A percentile compares a stretch with the other conserved stretches of the same genome.
These are phyloP conservation scores for Helotiales sp. DNA, from an alignment of 2,329 filamentous ascomycete genomes.

Conservation along the genomic window DNA sequence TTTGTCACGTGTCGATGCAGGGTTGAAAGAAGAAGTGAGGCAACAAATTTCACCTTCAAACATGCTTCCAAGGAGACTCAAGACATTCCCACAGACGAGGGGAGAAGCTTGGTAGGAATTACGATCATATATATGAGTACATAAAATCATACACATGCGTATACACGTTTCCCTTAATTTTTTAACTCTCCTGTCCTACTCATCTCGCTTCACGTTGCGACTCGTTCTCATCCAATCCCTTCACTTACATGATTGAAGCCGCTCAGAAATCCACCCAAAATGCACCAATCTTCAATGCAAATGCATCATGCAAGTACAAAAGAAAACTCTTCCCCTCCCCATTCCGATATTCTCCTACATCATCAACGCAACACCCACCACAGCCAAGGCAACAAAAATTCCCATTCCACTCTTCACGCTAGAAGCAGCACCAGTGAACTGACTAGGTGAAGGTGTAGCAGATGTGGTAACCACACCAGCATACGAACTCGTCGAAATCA, in stretches of 20 bases:
- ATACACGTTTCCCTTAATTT: neutral
- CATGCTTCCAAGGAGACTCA: too few species aligned
- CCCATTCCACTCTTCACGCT: constrained; percentile 11
- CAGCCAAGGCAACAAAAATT: constrained; percentile 5
- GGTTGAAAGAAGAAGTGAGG: too few species aligned
- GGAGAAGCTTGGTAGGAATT: neutral
- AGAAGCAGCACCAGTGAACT: constrained; percentile 16
- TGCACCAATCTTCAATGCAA: constrained; percentile 2
- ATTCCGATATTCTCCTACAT: constrained; percentile 8
- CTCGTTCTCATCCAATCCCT: neutral
- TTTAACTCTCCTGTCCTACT: neutral
- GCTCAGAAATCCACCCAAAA: neutral
- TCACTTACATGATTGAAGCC: too few species aligned
- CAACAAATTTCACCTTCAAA: too few species aligned
- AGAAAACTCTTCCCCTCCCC: neutral
- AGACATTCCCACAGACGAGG: neutral
- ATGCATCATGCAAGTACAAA: neutral
- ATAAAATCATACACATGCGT: constrained; percentile 4
- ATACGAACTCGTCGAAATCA: neutral
- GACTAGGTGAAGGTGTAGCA: neutral
- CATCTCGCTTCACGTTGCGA: neutral
- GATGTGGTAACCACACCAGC: neutral
- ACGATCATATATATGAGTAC: constrained; percentile 6
- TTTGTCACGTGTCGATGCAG: too few species aligned
- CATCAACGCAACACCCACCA: constrained; percentile 12